A percentile compares a stretch with the other conserved stretches of the same genome.
These are phyloP conservation scores for Pyrrhoderma lamaoense DNA, from an alignment of 1,284 basidiomycete genomes.

Conservation along the genomic window DNA sequence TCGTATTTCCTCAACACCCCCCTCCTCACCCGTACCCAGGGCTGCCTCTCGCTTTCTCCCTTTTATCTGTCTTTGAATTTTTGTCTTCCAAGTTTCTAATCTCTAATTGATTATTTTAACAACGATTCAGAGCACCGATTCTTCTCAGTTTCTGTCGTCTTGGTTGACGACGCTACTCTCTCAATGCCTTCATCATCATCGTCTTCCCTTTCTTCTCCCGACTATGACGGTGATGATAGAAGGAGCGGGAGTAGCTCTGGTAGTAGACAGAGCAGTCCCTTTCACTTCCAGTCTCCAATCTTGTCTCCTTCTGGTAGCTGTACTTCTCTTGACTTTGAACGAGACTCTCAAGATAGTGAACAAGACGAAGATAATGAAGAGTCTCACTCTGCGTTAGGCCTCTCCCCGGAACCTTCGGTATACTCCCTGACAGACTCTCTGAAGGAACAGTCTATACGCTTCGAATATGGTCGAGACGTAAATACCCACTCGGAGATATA, in stretches of 20 bases:
- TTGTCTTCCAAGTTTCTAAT: too few relatives aligned
- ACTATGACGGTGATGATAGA: neutral
- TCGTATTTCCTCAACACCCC: too few relatives aligned
- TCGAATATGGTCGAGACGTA: conserved; percentile 60
- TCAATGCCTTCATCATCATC: neutral
- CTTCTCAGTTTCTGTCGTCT: neutral
- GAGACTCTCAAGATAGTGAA: neutral
- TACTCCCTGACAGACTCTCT: conserved; percentile 59
- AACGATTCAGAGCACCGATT: too few relatives aligned
- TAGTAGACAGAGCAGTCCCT: neutral
- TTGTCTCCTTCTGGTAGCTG: conserved; percentile 39
- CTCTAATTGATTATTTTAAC: too few relatives aligned
- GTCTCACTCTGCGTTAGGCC: conserved; percentile 1
- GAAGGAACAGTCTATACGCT: conserved; percentile 47
- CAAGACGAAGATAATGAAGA: too few relatives aligned
- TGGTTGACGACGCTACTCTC: neutral
- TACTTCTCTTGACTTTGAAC: conserved; percentile 31
- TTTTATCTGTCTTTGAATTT: too few relatives aligned
- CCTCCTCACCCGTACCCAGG: too few relatives aligned
- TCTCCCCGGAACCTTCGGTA: conserved; percentile 63
- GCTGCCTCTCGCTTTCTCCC: too few relatives aligned
- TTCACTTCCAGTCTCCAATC: conserved; percentile 32
- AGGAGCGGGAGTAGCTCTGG: conserved; percentile 16
- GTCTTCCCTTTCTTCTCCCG: conserved; percentile 2
- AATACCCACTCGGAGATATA: conserved; percentile 77